Conservation (phyloP, 306 rosid genomes). For the Rosa lucieae region DNA sequence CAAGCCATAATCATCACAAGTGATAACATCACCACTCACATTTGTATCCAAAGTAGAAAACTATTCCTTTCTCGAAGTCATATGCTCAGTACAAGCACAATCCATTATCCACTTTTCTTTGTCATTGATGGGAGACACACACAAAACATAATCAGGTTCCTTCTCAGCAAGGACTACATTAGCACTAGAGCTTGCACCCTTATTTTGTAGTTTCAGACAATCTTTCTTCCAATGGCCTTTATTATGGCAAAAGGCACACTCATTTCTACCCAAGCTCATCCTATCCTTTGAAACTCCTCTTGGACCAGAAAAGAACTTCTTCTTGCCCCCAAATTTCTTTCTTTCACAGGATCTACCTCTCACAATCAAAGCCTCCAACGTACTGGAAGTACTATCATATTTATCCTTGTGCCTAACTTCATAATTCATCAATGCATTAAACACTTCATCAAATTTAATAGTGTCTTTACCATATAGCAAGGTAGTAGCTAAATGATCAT, state of each 20-base stretch:
- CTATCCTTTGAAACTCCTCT: not conserved
- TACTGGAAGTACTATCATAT: not conserved
- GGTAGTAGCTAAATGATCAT: not conserved
- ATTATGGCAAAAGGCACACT: not conserved
- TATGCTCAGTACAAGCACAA: not conserved
- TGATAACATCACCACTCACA: not conserved
- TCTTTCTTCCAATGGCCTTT: not conserved
- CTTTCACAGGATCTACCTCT: not conserved
- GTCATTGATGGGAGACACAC: constrained; percentile 63
- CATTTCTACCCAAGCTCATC: not conserved
- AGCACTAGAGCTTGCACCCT: not conserved
- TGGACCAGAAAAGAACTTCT: not conserved
- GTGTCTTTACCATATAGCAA: not conserved
- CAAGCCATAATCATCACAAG: not conserved
- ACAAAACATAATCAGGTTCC: not conserved
- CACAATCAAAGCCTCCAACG: not conserved
- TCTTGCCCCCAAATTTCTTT: not conserved
- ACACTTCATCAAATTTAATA: not conserved
- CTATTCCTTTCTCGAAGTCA: not conserved
- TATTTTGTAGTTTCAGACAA: not conserved
- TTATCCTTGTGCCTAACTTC: not conserved
- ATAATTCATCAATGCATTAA: not conserved
- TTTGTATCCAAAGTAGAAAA: not conserved
- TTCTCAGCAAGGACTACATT: not conserved
- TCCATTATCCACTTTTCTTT: not conserved